A percentile compares a stretch with the other conserved stretches of the same genome.
Evolutionary conservation across 495 filamentous ascomycete genomes (phyloP).

Genomic region (Penicillium dipodomyicola): DNA sequence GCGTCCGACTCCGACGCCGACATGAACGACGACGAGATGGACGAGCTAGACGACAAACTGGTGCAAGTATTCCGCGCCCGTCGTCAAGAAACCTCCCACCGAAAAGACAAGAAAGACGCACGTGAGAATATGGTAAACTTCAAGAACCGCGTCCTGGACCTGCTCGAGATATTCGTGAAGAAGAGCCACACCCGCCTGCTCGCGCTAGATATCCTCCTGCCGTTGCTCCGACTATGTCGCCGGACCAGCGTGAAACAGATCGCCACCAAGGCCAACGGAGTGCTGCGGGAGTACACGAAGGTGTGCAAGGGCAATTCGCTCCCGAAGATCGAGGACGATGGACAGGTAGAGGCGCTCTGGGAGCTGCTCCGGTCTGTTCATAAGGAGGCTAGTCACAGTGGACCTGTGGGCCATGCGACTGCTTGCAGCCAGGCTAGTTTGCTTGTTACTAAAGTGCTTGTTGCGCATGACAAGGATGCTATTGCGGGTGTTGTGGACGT

Average conservation of each 20-base stretch:
- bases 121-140: conserved; percentile 90
- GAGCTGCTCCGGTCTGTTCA: conserved; percentile 66
- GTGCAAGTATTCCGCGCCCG: conserved; percentile 79
- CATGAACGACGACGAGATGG: conserved; percentile 96
- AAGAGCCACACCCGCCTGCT: conserved; percentile 66
- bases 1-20: conserved; percentile 66
- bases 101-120: conserved; percentile 79
- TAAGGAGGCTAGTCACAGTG: conserved; percentile 64
- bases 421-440: conserved; percentile 64
- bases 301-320: conserved; percentile 57
- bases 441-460: conserved; percentile 59
- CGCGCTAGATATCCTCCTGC: conserved; percentile 65
- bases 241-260: conserved; percentile 68
- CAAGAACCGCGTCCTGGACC: conserved; percentile 88
- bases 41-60: conserved; percentile 77
- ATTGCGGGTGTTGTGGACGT: conserved; percentile 52
- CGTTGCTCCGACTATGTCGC: conserved; percentile 57
- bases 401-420: conserved; percentile 52
- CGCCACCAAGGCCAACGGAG: conserved; percentile 64
- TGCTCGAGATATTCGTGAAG: conserved; percentile 83
- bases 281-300: conserved; percentile 70
- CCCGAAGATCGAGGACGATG: conserved; percentile 38
- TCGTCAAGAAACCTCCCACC: conserved; percentile 58
- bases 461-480: conserved; percentile 47
- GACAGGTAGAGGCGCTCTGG: conserved; percentile 45